Evolutionary conservation across 192 early-diverging fungal genomes (phyloP), one percentile per base, ranked within the genome.

Genomic region (Radiomyces spectabilis): DNA sequence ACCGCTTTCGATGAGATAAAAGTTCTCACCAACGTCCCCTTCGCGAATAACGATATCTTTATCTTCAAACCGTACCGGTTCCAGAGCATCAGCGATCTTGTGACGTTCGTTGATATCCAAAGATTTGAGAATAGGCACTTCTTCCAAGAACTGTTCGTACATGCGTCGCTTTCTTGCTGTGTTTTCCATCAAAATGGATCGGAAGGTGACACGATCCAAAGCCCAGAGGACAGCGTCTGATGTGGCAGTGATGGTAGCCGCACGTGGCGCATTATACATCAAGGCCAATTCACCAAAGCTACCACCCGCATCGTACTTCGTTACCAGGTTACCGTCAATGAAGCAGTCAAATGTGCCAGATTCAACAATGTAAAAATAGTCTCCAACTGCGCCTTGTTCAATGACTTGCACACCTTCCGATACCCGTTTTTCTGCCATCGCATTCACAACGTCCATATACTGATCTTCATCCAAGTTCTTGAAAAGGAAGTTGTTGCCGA

Each of bases 231-330:
- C 85, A 29, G 84, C 73, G 31, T 93, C 86, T 6, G 82, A 80
- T 1, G 91, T 94, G 1, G 91, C 85, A 3, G 75, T 72, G 21
- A 99, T 88, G 2, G 94, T 95, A 35, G 96, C 96, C 1, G 96
- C 96, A 41, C 96, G 86, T 7, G 96, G 96, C 6, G 93, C 94
- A 59, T 97, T 97, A 73, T 99, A 99, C 96, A 99, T 99, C 10
- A 99, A 78, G 21, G 96, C 96, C 52, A 99, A 79, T 76, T 99
- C 94, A 55, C 96, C 96, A 90, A 99, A 99, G 59, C 82, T 85
- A 42, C 92, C 94, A 43, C 90, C 86, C 8, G 88, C 69, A 2
- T 63, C 83, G 56, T 94, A 95, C 21, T 79, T 72, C 40, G 80
- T 76, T 3, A 97, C 93, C 61, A 86, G 89, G 35, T 79, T 69